Percentiles rank a stretch among this genome's conserved stretches.
These are phyloP conservation scores for Colletotrichum sp. DNA, from an alignment of 2,329 filamentous ascomycete species.

Conservation along the genomic window DNA sequence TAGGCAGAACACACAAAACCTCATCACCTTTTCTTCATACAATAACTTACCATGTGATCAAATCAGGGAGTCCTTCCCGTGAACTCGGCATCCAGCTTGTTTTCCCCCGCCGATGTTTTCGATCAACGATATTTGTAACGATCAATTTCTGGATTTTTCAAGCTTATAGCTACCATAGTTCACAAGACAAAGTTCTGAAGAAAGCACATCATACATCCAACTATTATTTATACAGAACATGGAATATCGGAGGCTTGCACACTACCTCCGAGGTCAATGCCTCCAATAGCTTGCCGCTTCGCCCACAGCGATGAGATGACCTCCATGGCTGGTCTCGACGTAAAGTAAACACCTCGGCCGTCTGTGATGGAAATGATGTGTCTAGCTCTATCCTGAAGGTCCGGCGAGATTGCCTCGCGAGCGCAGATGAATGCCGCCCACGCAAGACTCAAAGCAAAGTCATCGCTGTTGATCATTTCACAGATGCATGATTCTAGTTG, in stretches of 20 bases:
- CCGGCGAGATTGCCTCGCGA: constrained; percentile 41
- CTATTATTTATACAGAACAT: neutral
- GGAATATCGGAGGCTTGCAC: neutral
- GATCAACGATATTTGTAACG: neutral
- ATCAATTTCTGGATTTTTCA: neutral
- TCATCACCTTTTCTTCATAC: neutral
- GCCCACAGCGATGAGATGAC: neutral
- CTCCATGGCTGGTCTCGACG: neutral
- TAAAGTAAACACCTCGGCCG: neutral
- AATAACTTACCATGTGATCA: neutral
- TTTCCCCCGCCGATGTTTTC: neutral
- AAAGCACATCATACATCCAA: neutral
- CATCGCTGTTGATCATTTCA: constrained; percentile 34
- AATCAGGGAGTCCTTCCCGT: neutral
- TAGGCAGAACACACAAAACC: neutral
- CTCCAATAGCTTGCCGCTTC: neutral
- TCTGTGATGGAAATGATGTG: neutral
- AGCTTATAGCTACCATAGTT: neutral
- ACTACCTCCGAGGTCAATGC: constrained; percentile 10
- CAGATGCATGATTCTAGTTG: constrained; percentile 37
- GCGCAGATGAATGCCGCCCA: constrained; percentile 50
- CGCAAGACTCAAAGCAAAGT: constrained; percentile 40
- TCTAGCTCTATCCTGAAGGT: constrained; percentile 32
- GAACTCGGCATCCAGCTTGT: neutral
- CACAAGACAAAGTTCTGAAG: neutral